A percentile compares a stretch with the other conserved stretches of the same genome.
Evolutionary conservation across 2,329 filamentous ascomycete genomes (phyloP).

Genomic region (Penicillium sumatraense): DNA sequence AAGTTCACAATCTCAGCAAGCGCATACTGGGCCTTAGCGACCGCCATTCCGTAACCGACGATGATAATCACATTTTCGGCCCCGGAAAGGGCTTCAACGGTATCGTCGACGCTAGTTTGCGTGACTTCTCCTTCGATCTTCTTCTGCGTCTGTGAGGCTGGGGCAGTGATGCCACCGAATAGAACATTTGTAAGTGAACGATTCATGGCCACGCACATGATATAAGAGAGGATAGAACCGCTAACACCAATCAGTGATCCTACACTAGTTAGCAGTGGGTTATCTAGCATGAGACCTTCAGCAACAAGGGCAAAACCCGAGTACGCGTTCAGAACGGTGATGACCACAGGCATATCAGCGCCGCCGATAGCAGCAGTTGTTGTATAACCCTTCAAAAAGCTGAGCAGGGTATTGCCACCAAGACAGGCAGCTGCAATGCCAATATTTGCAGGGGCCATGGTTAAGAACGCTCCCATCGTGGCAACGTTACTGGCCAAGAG

Average conservation of each 20-base stretch:
- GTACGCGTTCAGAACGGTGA: slow-evolving; percentile 88
- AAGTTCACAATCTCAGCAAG: slow-evolving; percentile 79
- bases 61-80: slow-evolving; percentile 87
- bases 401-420: slow-evolving; percentile 74
- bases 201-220: slow-evolving; percentile 91
- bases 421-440: slow-evolving; percentile 78
- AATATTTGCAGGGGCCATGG: slow-evolving; percentile 79
- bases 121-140: slow-evolving; percentile 82
- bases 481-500: slow-evolving; percentile 77
- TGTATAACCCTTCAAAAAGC: slow-evolving; percentile 84
- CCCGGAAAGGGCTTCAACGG: slow-evolving; percentile 73
- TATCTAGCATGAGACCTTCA: slow-evolving; percentile 90
- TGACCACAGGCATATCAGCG: slow-evolving; percentile 93
- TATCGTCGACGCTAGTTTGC: slow-evolving; percentile 78
- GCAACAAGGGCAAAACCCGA: slow-evolving; percentile 89
- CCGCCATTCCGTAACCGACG: slow-evolving; percentile 92
- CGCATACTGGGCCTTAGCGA: slow-evolving; percentile 90
- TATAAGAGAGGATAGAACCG: slow-evolving; percentile 85
- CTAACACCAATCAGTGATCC: slow-evolving; percentile 87
- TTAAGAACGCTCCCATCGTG: slow-evolving; percentile 82
- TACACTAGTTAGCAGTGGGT: slow-evolving; percentile 80
- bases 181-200: slow-evolving; percentile 85
- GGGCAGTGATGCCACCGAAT: slow-evolving; percentile 77
- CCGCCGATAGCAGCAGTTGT: slow-evolving; percentile 88
- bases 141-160: slow-evolving; percentile 62